Evolutionary conservation across 257 asterid genomes (phyloP), one percentile per base, ranked within the genome.

Genomic region (Leonotis leonurus): DNA sequence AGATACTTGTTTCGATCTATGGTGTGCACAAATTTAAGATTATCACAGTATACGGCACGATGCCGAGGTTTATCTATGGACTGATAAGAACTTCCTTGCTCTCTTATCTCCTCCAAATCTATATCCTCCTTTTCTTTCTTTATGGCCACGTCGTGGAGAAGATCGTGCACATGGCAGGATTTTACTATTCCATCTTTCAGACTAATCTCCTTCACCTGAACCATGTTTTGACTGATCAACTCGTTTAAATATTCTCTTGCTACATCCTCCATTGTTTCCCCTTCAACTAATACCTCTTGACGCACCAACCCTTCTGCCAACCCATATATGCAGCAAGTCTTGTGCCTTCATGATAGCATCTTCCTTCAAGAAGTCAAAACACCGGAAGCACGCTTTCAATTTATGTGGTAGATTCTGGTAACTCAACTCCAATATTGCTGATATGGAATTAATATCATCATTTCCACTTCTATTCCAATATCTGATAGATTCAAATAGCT

Each of bases 21-120:
- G 3, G 16, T 1, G 18, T 0, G 13, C 1, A 0, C 6, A 1
- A 13, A 13, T 5, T 1, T 11, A 0, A 2, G 0, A 0, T 11
- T 0, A 39, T 0, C 13, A 6, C 45, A 0, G 6, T 39, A 12
- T 12, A 39, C 17, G 6, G 17, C 45, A 12, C 45, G 17, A 39
- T 39, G 45, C 5, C 45, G 45, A 12, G 45, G 45, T 39, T 39
- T 13, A 0, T 13, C 6, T 4, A 13, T 1, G 2, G 45, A 39
- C 3, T 2, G 6, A 39, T 13, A 0, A 1, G 17, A 13, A 39
- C 3, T 4, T 13, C 18, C 45, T 0, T 3, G 4, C 17, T 39
- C 45, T 12, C 18, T 10, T 8, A 9, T 13, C 17, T 8, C 45
- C 45, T 39, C 45, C 1, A 39, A 12, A 13, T 13, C 2, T 2